phyloP scores from a whole-genome alignment of 2,329 filamentous ascomycete genomes.

The Fusarium sp. region DNA sequence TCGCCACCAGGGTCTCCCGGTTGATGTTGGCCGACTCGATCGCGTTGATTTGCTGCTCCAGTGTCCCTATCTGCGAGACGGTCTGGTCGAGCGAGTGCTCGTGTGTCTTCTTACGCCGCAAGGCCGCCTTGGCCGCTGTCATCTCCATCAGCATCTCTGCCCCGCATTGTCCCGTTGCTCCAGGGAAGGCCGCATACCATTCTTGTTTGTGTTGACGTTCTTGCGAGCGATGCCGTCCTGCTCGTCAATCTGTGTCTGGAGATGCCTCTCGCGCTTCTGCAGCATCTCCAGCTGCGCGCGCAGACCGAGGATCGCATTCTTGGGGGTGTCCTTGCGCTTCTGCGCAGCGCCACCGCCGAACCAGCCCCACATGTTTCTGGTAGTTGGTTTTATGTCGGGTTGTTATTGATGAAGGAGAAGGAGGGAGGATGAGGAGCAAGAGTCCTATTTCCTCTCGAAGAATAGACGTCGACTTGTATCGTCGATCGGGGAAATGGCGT shows the following conservation, averaged over 20 bases:
- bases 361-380: slow-evolving; percentile 80
- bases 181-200: slow-evolving; percentile 69
- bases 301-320: slow-evolving; percentile 93
- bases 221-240: slow-evolving; percentile 91
- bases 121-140: slow-evolving; percentile 86
- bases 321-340: slow-evolving; percentile 92
- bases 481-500: slow-evolving; percentile 41
- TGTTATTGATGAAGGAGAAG: slow-evolving; percentile 1
- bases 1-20: slow-evolving; percentile 92
- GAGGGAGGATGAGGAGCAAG: slow-evolving; percentile 19
- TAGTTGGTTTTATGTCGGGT: slow-evolving; percentile 17
- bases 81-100: slow-evolving; percentile 95
- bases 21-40: slow-evolving; percentile 99
- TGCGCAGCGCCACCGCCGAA: slow-evolving; percentile 87
- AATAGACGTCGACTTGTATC: slow-evolving; percentile 15
- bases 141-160: slow-evolving; percentile 40
- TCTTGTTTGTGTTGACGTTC: slow-evolving; percentile 88
- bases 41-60: slow-evolving; percentile 95
- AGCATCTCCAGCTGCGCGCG: slow-evolving; percentile 96
- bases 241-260: slow-evolving; percentile 92
- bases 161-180: slow-evolving; percentile 18
- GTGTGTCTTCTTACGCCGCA: slow-evolving; percentile 94
- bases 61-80: slow-evolving; percentile 85
- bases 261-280: slow-evolving; percentile 92
- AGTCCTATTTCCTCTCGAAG: slow-evolving; percentile 26